A percentile compares a stretch with the other conserved stretches of the same genome.
Evolutionary conservation across 352 stramenopile genomes (phyloP).

Genomic region (Pythium chondricola): DNA sequence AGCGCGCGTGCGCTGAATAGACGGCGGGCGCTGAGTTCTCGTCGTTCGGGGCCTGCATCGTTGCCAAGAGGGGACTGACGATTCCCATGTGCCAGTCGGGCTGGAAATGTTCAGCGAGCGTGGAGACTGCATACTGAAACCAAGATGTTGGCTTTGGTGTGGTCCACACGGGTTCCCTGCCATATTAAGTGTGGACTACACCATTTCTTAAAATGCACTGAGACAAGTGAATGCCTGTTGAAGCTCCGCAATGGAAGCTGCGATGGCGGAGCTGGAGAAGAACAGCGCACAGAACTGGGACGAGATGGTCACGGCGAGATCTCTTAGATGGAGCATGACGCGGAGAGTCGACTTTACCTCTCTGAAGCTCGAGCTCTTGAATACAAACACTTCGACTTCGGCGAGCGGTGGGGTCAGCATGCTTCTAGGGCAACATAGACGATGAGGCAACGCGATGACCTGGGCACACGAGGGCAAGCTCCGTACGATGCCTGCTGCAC

Average conservation of each 20-base stretch:
- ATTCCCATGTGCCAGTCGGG: no score
- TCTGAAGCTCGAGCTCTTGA: constrained; percentile 49
- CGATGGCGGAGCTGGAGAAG: constrained; percentile 34
- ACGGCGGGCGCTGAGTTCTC: constrained; percentile 14
- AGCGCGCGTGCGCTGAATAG: constrained; percentile 1
- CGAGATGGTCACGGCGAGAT: no score
- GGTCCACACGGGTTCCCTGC: neutral
- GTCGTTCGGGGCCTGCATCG: constrained; percentile 16
- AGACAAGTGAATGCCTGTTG: constrained; percentile 40
- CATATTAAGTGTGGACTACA: neutral
- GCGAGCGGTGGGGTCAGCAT: constrained; percentile 34
- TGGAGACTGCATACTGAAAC: constrained; percentile 6
- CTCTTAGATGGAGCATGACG: no score
- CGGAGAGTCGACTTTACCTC: constrained; percentile 26
- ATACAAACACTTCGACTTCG: constrained; percentile 43
- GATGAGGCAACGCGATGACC: neutral
- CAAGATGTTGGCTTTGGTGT: neutral
- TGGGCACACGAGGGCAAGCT: no score
- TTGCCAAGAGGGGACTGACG: no score
- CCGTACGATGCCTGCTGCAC: constrained; percentile 42
- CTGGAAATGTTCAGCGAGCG: neutral
- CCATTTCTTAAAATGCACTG: no score
- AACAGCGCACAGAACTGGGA: constrained; percentile 45
- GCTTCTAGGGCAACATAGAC: constrained; percentile 1
- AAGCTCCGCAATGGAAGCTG: constrained; percentile 29